phyloP scores from a whole-genome alignment of 192 early-diverging fungal genomes.

The Umbelopsis vinacea region DNA sequence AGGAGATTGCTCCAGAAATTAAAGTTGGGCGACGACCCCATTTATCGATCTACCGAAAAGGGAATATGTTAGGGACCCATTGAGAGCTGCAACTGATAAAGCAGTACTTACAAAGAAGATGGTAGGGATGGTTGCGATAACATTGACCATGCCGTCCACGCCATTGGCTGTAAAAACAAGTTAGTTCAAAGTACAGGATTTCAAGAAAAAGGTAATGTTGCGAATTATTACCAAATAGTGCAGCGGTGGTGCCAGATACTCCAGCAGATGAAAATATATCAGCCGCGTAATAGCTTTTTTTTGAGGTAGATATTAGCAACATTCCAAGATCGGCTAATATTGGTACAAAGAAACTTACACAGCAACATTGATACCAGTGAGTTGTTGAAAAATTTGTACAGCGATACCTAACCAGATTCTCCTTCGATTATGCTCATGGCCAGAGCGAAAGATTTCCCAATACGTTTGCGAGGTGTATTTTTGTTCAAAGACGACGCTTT shows the following conservation, averaged over 20 bases:
- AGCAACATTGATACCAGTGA: conserved; percentile 78
- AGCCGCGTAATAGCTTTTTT: conserved; percentile 49
- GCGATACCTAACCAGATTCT: conserved; percentile 57
- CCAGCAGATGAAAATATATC: conserved; percentile 58
- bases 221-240: conserved; percentile 55
- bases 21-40: conserved; percentile 73
- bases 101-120: conserved; percentile 62
- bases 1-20: conserved; percentile 60
- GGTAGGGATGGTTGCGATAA: conserved; percentile 72
- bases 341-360: conserved; percentile 50
- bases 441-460: conserved; percentile 44
- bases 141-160: conserved; percentile 74
- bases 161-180: conserved; percentile 52
- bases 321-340: neutral
- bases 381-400: conserved; percentile 73
- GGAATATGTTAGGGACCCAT: conserved; percentile 48
- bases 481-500: conserved; percentile 54
- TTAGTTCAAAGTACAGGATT: neutral
- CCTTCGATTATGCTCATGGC: conserved; percentile 53
- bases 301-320: too few species aligned
- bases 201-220: conserved; percentile 27
- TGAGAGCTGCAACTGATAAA: too few species aligned
- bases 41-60: conserved; percentile 59
- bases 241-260: conserved; percentile 43
- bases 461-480: conserved; percentile 56